These are phyloP conservation scores for Lablab purpureus DNA, from an alignment of 306 rosid species.

Conservation along the genomic window DNA sequence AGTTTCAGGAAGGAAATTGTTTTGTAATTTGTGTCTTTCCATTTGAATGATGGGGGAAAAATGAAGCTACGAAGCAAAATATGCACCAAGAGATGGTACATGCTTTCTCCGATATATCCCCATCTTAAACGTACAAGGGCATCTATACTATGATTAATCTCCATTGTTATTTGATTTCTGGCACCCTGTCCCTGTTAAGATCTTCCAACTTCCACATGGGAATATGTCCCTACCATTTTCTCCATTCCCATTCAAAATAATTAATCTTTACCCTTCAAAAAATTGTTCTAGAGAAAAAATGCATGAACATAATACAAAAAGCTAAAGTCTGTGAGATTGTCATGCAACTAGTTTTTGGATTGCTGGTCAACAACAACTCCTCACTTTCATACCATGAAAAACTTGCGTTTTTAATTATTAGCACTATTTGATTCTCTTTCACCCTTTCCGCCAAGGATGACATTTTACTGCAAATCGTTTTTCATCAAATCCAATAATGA, in stretches of 20 bases:
- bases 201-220: slow-evolving; percentile 23
- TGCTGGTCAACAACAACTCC: slow-evolving; percentile 42
- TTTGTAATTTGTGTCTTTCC: slow-evolving; percentile 11
- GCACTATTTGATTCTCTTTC: slow-evolving; percentile 47
- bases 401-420: slow-evolving; percentile 43
- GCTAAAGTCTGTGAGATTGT: neutral
- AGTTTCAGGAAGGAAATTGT: neutral
- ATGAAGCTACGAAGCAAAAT: neutral
- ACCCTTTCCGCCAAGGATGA: slow-evolving; percentile 67
- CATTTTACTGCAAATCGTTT: slow-evolving; percentile 45
- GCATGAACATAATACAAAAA: neutral
- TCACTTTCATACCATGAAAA: slow-evolving; percentile 35
- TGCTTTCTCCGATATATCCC: slow-evolving; percentile 19
- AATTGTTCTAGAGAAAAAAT: neutral
- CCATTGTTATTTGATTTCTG: slow-evolving; percentile 22
- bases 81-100: neutral
- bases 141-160: slow-evolving; percentile 33
- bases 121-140: slow-evolving; percentile 28
- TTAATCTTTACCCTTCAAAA: too few relatives aligned
- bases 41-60: neutral
- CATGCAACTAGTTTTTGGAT: neutral
- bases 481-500: slow-evolving; percentile 48
- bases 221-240: slow-evolving; percentile 40
- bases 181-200: slow-evolving; percentile 35
- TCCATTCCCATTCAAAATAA: neutral